These are phyloP conservation scores for Tetraselmis chui DNA, from an alignment of 139 green algal species.

Conservation along the genomic window DNA sequence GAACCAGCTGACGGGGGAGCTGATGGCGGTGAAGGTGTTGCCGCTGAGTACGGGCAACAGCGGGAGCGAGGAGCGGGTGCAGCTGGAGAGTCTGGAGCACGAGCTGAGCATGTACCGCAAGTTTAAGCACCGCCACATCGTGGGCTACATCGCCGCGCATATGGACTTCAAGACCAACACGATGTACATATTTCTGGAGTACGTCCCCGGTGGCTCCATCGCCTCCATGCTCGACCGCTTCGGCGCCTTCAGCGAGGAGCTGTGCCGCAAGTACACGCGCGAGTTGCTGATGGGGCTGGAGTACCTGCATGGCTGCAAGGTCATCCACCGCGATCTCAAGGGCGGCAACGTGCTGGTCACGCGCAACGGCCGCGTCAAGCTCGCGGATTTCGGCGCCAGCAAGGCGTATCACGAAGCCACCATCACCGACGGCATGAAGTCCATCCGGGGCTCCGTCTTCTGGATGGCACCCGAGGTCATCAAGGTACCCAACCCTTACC, in stretches of 20 bases:
- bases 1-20: conserved; percentile 23
- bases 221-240: conserved; percentile 31
- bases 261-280: neutral
- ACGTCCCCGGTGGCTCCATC: conserved; percentile 29
- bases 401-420: conserved; percentile 28
- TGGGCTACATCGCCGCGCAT: conserved; percentile 57
- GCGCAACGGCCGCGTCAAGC: conserved; percentile 35
- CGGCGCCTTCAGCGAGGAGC: conserved; percentile 29
- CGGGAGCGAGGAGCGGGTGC: conserved; percentile 8
- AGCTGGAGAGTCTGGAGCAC: conserved; percentile 22
- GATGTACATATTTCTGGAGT: conserved; percentile 41
- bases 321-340: conserved; percentile 48
- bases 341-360: conserved; percentile 44
- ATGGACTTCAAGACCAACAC: conserved; percentile 20
- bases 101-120: conserved; percentile 67
- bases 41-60: conserved; percentile 15
- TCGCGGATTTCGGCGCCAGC: conserved; percentile 47
- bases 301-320: conserved; percentile 35
- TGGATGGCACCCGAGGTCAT: conserved; percentile 45
- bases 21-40: conserved; percentile 28
- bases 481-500: no score
- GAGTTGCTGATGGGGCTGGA: conserved; percentile 17
- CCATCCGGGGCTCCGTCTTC: conserved; percentile 29
- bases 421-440: conserved; percentile 28
- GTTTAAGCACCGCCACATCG: conserved; percentile 58